phyloP scores from a whole-genome alignment of 805 yeast species.

The Saccharomycopsis amapae region DNA sequence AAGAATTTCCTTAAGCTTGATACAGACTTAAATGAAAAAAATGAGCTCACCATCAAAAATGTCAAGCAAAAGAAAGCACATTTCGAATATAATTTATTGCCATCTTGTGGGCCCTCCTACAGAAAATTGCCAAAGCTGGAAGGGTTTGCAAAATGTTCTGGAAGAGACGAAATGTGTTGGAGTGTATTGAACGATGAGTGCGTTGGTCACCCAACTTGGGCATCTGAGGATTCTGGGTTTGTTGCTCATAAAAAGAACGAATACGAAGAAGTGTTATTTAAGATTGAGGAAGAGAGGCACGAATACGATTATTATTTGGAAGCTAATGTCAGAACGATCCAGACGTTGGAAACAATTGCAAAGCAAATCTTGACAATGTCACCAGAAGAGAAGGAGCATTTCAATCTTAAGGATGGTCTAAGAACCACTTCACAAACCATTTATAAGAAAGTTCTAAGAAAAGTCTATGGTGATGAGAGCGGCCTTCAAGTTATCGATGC shows the following conservation, averaged over 20 bases:
- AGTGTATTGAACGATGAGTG: slow-evolving; percentile 97
- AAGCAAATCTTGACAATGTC: slow-evolving; percentile 91
- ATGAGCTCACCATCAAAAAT: slow-evolving; percentile 3
- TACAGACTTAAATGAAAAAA: not conserved
- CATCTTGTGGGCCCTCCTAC: slow-evolving; percentile 25
- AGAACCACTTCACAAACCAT: slow-evolving; percentile 89
- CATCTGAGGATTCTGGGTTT: slow-evolving; percentile 97
- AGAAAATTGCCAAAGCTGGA: slow-evolving; percentile 66
- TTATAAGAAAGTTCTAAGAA: slow-evolving; percentile 88
- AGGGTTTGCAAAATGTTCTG: slow-evolving; percentile 94
- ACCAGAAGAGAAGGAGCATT: slow-evolving; percentile 76
- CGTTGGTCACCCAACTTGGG: slow-evolving; percentile 99
- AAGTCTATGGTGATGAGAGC: slow-evolving; percentile 88
- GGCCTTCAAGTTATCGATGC: slow-evolving; percentile 96
- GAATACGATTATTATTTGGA: slow-evolving; percentile 96
- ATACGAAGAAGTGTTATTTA: slow-evolving; percentile 90
- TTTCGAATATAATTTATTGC: slow-evolving; percentile 11
- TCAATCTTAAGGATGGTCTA: slow-evolving; percentile 88
- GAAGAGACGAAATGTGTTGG: slow-evolving; percentile 99
- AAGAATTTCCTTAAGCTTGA: slow-evolving; percentile 85
- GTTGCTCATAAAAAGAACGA: slow-evolving; percentile 98
- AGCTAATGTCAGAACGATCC: slow-evolving; percentile 89
- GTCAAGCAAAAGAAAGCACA: slow-evolving; percentile 1
- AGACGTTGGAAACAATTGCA: slow-evolving; percentile 90
- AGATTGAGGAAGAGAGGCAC: slow-evolving; percentile 95